These are phyloP conservation scores for Boletus smithii DNA, from an alignment of 1,284 basidiomycete genomes.

Conservation along the genomic window DNA sequence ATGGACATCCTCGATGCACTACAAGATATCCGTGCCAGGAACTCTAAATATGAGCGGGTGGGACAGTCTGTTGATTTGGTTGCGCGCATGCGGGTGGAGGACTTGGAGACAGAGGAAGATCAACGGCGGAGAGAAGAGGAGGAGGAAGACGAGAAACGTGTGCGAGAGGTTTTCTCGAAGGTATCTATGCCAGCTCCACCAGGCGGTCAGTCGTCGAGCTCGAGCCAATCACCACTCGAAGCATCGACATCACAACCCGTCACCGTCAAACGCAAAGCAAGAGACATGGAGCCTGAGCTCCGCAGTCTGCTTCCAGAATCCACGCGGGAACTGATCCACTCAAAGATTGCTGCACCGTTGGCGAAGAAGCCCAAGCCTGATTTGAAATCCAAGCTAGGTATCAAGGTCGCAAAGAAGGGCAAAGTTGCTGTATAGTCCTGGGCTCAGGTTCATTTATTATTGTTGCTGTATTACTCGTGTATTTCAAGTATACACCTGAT, in stretches of 20 bases:
- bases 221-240: conserved; percentile 28
- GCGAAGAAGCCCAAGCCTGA: conserved; percentile 66
- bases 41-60: conserved; percentile 85
- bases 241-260: conserved; percentile 42
- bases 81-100: conserved; percentile 54
- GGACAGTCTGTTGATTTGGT: conserved; percentile 64
- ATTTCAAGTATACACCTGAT: conserved; percentile 6
- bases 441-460: too few relatives aligned
- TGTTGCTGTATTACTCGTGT: conserved; percentile 18
- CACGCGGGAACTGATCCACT: conserved; percentile 61
- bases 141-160: conserved; percentile 89
- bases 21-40: conserved; percentile 90
- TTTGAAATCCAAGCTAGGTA: conserved; percentile 62
- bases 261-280: conserved; percentile 79
- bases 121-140: conserved; percentile 64
- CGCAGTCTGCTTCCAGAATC: conserved; percentile 70
- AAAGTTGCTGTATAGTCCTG: conserved; percentile 30
- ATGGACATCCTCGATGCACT: conserved; percentile 98
- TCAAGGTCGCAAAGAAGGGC: conserved; percentile 67
- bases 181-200: conserved; percentile 45
- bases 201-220: conserved; percentile 23
- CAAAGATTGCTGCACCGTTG: conserved; percentile 43
- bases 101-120: conserved; percentile 70
- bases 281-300: conserved; percentile 65
- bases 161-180: conserved; percentile 84